Evolutionary conservation across 306 rosid genomes (phyloP), one percentile per base, ranked within the genome.

Genomic region (Abrus pulchellus): DNA sequence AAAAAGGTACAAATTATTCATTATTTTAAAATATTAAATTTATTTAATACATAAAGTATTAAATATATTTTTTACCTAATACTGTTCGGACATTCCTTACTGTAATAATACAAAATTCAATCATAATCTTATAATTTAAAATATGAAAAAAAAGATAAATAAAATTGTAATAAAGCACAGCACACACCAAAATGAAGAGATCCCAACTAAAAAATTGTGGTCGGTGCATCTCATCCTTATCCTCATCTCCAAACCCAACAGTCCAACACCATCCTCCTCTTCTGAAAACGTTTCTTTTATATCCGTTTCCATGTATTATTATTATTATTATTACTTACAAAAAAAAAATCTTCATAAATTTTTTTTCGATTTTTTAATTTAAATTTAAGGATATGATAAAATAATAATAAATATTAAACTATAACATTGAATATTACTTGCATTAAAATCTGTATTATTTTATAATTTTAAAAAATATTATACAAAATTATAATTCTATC

Each of bases 201-300:
- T 0, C 20, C 59, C 65, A 57, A 72, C 69, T 74, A 52, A 66
- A 75, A 82, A 40, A 82, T 27, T 68, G 36, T 68, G 85, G 87
- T 77, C 87, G 87, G 87, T 84, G 72, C 65, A 28, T 9, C 40
- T 77, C 83, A 82, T 82, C 87, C 90, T 84, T 84, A 84, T 89
- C 92, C 80, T n/a, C 66, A 73, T 63, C 65, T 64, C 76, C 47
- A 64, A 49, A 40, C 77, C 76, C 64, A 53, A 68, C 73, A 9
- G 20, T 20, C 20, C 20, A 10, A 29, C 40, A 36, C 3, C 40
- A 3, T 59, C 52, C 60, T 64, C 80, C 55, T 59, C 55, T 61
- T n/a, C 5, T n/a, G 32, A 53, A 33, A 68, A 2, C 52, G 32
- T 57, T 62, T 9, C 1, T 33, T 6, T 62, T 62, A 3, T 33